phyloP scores from a whole-genome alignment of 2,329 filamentous ascomycete species.

The Massarina eburnea region DNA sequence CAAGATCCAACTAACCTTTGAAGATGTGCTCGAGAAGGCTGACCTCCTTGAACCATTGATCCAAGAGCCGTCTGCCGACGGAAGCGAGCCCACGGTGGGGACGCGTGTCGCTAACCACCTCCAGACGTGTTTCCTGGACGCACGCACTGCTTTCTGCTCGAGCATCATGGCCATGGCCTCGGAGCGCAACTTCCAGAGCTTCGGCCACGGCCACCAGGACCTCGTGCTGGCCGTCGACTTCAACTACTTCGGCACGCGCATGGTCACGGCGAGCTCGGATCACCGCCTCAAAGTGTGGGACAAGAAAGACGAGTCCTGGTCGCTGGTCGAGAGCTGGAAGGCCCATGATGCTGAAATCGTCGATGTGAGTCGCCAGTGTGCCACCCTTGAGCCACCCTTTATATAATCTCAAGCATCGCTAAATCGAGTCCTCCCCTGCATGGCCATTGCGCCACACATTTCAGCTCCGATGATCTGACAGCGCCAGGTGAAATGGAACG shows the following conservation, averaged over 20 bases:
- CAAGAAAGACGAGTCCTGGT: conserved; percentile 74
- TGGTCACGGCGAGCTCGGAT: conserved; percentile 88
- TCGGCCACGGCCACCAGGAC: conserved; percentile 75
- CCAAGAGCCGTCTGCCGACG: conserved; percentile 39
- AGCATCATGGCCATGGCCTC: conserved; percentile 31
- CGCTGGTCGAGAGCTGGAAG: conserved; percentile 81
- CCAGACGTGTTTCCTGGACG: conserved; percentile 29
- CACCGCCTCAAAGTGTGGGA: conserved; percentile 93
- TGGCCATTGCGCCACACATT: conserved; percentile 14
- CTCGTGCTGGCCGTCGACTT: conserved; percentile 83
- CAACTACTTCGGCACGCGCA: conserved; percentile 89
- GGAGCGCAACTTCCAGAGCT: conserved; percentile 53
- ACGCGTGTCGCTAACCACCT: conserved; percentile 28
- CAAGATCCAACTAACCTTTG: conserved; percentile 23
- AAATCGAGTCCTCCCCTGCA: conserved; percentile 19
- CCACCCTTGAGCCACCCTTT: too few species aligned
- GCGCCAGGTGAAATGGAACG: conserved; percentile 86
- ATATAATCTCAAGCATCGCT: conserved; percentile 18
- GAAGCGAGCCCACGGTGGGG: conserved; percentile 25
- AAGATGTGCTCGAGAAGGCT: conserved; percentile 34
- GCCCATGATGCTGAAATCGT: conserved; percentile 89
- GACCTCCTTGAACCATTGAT: conserved; percentile 37
- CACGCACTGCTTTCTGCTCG: conserved; percentile 28
- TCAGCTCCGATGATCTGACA: background rate
- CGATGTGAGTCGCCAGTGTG: conserved; percentile 70